Conservation (phyloP, 345 rosid species). For the Luvunga scandens region DNA sequence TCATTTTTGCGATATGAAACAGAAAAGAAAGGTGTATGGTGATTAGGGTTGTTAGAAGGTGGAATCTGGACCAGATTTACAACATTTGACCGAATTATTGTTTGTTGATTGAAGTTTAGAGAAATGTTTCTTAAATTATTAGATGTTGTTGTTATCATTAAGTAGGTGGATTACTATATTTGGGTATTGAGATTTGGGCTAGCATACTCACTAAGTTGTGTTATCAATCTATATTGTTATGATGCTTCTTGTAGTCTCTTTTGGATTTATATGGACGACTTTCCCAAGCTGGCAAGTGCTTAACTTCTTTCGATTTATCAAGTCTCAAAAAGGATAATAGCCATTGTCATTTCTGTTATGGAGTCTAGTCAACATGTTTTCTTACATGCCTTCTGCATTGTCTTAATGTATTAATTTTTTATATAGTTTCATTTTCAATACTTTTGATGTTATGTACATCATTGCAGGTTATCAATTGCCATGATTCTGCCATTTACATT, state of each 20-base stretch:
- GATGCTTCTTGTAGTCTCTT: neutral
- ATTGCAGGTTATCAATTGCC: slow-evolving; percentile 91
- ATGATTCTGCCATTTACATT: slow-evolving; percentile 90
- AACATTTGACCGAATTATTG: neutral
- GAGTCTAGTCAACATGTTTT: neutral
- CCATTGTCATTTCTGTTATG: neutral
- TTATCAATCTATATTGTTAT: neutral
- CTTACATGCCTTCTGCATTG: neutral
- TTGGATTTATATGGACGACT: neutral
- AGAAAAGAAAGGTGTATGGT: too few species aligned
- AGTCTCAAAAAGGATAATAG: neutral
- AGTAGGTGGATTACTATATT: neutral
- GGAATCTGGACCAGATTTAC: neutral
- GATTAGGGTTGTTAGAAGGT: slow-evolving; percentile 5
- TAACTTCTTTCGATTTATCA: neutral
- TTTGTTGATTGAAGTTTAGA: neutral
- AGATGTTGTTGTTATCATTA: neutral
- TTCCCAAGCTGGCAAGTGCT: neutral
- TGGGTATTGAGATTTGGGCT: neutral
- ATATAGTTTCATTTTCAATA: slow-evolving; percentile 1
- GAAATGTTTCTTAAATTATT: neutral
- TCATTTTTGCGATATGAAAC: neutral
- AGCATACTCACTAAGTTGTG: neutral
- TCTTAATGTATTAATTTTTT: slow-evolving; percentile 1
- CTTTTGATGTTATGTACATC: slow-evolving; percentile 13